A percentile compares a stretch with the other conserved stretches of the same genome.
These are phyloP conservation scores for Erysimum cheiranthoides DNA, from an alignment of 345 rosid genomes.

Conservation along the genomic window DNA sequence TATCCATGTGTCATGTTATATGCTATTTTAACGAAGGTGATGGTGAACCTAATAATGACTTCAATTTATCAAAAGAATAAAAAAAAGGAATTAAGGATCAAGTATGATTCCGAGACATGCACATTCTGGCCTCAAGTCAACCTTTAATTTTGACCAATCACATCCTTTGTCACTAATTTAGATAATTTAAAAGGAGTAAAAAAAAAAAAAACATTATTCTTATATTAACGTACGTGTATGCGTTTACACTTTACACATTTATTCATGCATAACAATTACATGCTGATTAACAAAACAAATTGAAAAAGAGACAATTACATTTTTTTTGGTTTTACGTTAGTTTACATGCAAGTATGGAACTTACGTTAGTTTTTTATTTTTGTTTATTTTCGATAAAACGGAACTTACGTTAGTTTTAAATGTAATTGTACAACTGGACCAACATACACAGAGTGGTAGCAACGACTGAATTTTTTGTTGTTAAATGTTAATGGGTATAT, in stretches of 20 bases:
- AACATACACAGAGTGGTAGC: neutral
- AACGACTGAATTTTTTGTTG: neutral
- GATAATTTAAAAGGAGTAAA: neutral
- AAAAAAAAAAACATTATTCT: neutral
- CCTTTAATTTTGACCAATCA: slow-evolving; percentile 23
- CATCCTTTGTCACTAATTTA: neutral
- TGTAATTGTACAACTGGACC: neutral
- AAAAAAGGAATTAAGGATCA: too few relatives aligned
- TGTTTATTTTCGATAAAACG: too few relatives aligned
- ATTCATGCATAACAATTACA: slow-evolving; percentile 5
- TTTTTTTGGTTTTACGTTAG: too few relatives aligned
- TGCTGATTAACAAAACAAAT: neutral
- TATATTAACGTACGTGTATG: neutral
- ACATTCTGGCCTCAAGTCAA: slow-evolving; percentile 12
- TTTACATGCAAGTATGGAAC: slow-evolving; percentile 8
- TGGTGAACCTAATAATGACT: slow-evolving; percentile 22
- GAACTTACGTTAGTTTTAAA: neutral
- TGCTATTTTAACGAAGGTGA: slow-evolving; percentile 5
- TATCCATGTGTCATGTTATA: slow-evolving; percentile 29
- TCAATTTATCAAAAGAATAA: neutral
- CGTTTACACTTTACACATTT: neutral
- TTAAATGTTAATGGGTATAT: neutral
- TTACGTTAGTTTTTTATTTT: neutral
- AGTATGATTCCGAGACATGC: slow-evolving; percentile 5
- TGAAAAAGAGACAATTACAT: neutral